A percentile compares a stretch with the other conserved stretches of the same genome.
Evolutionary conservation across 441 rosid genomes (phyloP).

Genomic region (Arabidopsis lyrata): DNA sequence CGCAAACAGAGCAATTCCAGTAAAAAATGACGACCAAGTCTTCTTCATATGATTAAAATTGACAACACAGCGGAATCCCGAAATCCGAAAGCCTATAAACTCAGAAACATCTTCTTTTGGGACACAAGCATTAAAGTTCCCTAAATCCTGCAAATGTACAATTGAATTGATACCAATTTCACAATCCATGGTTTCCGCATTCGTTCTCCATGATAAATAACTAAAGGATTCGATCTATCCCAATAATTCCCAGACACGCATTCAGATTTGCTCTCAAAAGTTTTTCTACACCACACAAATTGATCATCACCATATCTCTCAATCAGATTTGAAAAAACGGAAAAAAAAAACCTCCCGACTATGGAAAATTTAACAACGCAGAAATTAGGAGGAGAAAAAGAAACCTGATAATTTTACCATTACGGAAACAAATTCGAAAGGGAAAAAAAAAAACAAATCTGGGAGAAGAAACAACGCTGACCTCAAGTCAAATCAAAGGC

Average conservation of each 20-base stretch:
- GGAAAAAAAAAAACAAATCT: conserved; percentile 34
- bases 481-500: conserved; percentile 43
- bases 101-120: conserved; percentile 5
- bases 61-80: conserved; percentile 27
- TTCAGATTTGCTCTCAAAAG: conserved; percentile 14
- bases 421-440: conserved; percentile 31
- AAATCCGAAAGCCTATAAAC: conserved; percentile 3
- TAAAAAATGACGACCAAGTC: conserved; percentile 26
- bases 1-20: conserved; percentile 35
- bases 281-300: conserved; percentile 31
- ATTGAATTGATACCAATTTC: not conserved
- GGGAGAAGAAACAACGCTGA: conserved; percentile 45
- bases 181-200: conserved; percentile 1
- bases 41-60: conserved; percentile 25
- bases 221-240: conserved; percentile 2
- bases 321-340: conserved; percentile 28
- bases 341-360: not conserved
- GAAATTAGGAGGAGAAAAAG: conserved; percentile 1
- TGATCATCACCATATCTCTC: conserved; percentile 35
- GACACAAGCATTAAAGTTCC: not conserved
- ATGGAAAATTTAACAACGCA: not conserved
- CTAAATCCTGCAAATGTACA: conserved; percentile 17
- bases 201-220: conserved; percentile 4
- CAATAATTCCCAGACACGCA: not conserved
- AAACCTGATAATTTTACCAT: conserved; percentile 30